These are phyloP conservation scores for Sonneratia caseolaris DNA, from an alignment of 345 rosid genomes.

Conservation along the genomic window DNA sequence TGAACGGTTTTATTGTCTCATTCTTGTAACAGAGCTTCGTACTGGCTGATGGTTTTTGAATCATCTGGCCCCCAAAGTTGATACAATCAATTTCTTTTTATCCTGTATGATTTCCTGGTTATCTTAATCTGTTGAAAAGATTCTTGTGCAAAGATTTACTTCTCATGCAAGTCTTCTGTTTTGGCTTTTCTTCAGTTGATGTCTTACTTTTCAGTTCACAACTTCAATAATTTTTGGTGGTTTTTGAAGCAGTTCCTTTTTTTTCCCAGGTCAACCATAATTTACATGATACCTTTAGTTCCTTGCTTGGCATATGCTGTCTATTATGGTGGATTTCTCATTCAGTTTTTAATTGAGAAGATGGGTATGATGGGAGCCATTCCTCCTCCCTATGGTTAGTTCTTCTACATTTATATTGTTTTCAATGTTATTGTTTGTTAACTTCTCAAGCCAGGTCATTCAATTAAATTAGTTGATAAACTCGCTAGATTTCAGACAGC, in stretches of 20 bases:
- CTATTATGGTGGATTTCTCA: constrained; percentile 78
- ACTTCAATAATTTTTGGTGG: not conserved
- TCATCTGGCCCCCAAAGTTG: too few relatives aligned
- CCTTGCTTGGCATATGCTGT: constrained; percentile 62
- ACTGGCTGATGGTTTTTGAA: not conserved
- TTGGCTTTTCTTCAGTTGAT: not conserved
- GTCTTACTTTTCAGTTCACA: not conserved
- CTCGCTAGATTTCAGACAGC: not conserved
- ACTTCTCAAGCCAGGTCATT: not conserved
- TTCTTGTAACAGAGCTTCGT: not conserved
- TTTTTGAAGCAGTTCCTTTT: not conserved
- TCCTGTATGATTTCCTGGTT: not conserved
- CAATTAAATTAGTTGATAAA: not conserved
- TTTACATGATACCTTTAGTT: constrained; percentile 57
- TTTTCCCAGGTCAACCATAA: constrained; percentile 59
- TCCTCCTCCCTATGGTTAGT: constrained; percentile 89
- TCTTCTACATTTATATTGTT: constrained; percentile 19
- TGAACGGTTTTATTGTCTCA: not conserved
- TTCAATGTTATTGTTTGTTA: not conserved
- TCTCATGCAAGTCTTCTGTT: not conserved
- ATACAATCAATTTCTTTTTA: not conserved
- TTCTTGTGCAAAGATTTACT: not conserved
- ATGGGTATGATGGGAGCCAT: constrained; percentile 93
- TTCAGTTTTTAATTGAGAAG: constrained; percentile 83
- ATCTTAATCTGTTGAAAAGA: not conserved